phyloP scores from a whole-genome alignment of 192 early-diverging fungal species.

The Coemansia asiatica region DNA sequence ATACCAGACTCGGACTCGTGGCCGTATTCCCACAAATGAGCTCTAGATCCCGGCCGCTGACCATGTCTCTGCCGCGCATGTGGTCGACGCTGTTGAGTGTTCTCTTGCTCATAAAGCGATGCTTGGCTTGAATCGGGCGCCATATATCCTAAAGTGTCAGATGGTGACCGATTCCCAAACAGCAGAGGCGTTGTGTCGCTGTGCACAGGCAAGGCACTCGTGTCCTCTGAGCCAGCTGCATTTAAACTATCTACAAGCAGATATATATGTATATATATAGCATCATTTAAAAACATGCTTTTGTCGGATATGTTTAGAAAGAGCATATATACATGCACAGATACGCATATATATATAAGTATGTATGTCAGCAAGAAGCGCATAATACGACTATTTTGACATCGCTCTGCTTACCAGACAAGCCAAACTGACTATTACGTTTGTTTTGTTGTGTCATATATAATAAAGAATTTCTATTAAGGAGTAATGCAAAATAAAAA shows the following conservation, averaged over 20 bases:
- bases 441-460: neutral
- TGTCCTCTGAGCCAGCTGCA: neutral
- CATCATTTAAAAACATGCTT: neutral
- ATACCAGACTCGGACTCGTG: slow-evolving; percentile 14
- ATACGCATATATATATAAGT: too few species aligned
- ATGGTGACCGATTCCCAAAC: slow-evolving; percentile 9
- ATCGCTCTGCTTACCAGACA: neutral
- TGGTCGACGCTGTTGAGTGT: slow-evolving; percentile 1
- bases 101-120: slow-evolving; percentile 9
- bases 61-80: slow-evolving; percentile 13
- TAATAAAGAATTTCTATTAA: neutral
- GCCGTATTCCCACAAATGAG: neutral
- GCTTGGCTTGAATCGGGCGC: slow-evolving; percentile 27
- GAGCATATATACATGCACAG: neutral
- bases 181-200: slow-evolving; percentile 32
- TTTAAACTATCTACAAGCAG: slow-evolving; percentile 1
- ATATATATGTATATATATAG: neutral
- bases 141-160: slow-evolving; percentile 13
- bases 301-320: neutral
- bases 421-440: neutral
- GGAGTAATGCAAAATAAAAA: neutral
- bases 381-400: neutral
- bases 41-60: neutral
- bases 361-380: neutral
- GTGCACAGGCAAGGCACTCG: neutral